Percentiles rank a stretch among this genome's conserved stretches.
Conservation (phyloP, 495 filamentous ascomycete genomes). For the Trichoderma gamsii region DNA sequence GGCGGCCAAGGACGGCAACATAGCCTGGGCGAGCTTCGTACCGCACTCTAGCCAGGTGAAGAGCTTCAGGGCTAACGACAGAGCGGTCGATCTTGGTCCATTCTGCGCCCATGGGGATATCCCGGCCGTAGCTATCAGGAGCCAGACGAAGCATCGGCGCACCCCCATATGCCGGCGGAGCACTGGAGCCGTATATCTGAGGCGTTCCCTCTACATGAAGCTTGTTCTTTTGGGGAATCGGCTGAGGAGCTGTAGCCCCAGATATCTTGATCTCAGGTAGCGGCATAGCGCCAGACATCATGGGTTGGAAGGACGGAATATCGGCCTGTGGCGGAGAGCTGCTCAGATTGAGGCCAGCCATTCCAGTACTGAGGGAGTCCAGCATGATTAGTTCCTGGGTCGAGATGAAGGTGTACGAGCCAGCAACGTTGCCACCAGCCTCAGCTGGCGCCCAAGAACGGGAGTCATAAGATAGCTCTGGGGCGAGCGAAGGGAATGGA, state of each 20-base stretch:
- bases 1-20: slow-evolving; percentile 60
- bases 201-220: background rate
- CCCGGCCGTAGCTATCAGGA: slow-evolving; percentile 48
- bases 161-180: slow-evolving; percentile 22
- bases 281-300: slow-evolving; percentile 12
- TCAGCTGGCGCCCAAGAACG: slow-evolving; percentile 26
- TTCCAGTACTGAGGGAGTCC: slow-evolving; percentile 30
- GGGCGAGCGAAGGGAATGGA: slow-evolving; percentile 6
- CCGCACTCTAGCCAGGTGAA: slow-evolving; percentile 56
- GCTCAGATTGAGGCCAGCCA: slow-evolving; percentile 29
- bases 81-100: slow-evolving; percentile 66
- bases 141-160: slow-evolving; percentile 26
- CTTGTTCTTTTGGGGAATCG: background rate
- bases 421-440: slow-evolving; percentile 25
- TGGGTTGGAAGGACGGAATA: slow-evolving; percentile 20
- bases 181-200: slow-evolving; percentile 12
- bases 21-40: slow-evolving; percentile 64
- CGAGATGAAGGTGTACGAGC: slow-evolving; percentile 32
- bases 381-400: slow-evolving; percentile 40
- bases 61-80: slow-evolving; percentile 60
- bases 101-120: slow-evolving; percentile 59
- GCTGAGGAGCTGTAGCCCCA: slow-evolving; percentile 12
- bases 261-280: slow-evolving; percentile 4
- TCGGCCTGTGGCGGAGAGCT: slow-evolving; percentile 20
- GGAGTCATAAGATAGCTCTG: slow-evolving; percentile 29